These are phyloP conservation scores for Coelastrella sp. DNA, from an alignment of 139 green algal species.

Conservation along the genomic window DNA sequence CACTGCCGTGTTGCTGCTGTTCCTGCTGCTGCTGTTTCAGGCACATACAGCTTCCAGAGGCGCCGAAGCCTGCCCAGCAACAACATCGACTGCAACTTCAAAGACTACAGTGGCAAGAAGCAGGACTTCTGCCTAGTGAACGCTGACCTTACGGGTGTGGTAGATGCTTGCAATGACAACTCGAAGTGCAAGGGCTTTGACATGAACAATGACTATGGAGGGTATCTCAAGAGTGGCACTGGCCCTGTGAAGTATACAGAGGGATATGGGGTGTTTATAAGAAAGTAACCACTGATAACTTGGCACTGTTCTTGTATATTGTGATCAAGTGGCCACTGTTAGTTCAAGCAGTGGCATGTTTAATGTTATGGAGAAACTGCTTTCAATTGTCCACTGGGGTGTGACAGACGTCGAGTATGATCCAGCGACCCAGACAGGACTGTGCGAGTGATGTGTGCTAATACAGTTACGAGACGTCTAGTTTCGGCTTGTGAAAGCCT, in stretches of 20 bases:
- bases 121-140: background rate
- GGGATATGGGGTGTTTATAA: background rate
- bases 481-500: too few species aligned
- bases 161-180: background rate
- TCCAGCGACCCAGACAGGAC: too few species aligned
- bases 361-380: too few species aligned
- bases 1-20: background rate
- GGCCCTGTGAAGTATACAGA: background rate
- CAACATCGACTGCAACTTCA: slow-evolving; percentile 25
- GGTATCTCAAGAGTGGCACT: too few species aligned
- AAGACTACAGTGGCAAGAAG: background rate
- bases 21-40: too few species aligned
- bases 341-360: too few species aligned
- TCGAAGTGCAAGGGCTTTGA: slow-evolving; percentile 8
- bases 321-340: too few species aligned
- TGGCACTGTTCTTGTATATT: background rate
- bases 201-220: background rate
- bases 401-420: too few species aligned
- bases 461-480: too few species aligned
- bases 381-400: too few species aligned
- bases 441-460: too few species aligned
- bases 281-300: background rate
- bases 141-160: background rate
- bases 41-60: background rate
- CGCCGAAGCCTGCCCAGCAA: background rate